A percentile compares a stretch with the other conserved stretches of the same genome.
These are phyloP conservation scores for Pythium scleroteichum DNA, from an alignment of 352 stramenopile genomes.

Conservation along the genomic window DNA sequence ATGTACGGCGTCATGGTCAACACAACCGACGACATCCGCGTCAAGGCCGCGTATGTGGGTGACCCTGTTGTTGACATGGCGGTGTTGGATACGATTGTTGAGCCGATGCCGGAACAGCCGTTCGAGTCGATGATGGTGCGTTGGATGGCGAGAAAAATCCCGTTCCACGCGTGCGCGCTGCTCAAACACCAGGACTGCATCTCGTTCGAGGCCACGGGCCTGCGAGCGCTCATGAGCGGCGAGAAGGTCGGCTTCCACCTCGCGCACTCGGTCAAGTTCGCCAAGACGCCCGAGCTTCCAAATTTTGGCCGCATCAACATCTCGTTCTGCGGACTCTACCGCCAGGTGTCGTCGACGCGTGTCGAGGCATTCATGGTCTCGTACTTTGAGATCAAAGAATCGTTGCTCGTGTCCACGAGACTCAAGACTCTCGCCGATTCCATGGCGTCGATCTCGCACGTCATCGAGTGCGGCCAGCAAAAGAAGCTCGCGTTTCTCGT, in stretches of 20 bases:
- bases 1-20: constrained; percentile 56
- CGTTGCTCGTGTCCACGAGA: constrained; percentile 34
- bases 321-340: constrained; percentile 51
- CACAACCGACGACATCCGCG: constrained; percentile 44
- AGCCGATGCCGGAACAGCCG: constrained; percentile 38
- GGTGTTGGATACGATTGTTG: constrained; percentile 45
- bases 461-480: no score
- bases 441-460: constrained; percentile 33
- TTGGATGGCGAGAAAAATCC: constrained; percentile 53
- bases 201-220: constrained; percentile 56
- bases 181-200: constrained; percentile 53
- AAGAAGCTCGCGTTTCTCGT: no score
- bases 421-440: constrained; percentile 39
- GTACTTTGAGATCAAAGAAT: constrained; percentile 5
- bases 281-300: constrained; percentile 39
- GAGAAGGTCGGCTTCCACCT: constrained; percentile 59
- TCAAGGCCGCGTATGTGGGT: constrained; percentile 49
- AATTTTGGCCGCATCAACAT: constrained; percentile 48
- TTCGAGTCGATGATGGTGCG: constrained; percentile 61
- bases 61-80: constrained; percentile 44
- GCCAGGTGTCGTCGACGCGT: constrained; percentile 19
- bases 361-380: not conserved
- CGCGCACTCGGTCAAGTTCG: constrained; percentile 60
- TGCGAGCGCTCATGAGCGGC: constrained; percentile 33
- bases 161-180: constrained; percentile 41